Conservation (phyloP, 1,284 basidiomycete genomes). For the Moniliella sp. region DNA sequence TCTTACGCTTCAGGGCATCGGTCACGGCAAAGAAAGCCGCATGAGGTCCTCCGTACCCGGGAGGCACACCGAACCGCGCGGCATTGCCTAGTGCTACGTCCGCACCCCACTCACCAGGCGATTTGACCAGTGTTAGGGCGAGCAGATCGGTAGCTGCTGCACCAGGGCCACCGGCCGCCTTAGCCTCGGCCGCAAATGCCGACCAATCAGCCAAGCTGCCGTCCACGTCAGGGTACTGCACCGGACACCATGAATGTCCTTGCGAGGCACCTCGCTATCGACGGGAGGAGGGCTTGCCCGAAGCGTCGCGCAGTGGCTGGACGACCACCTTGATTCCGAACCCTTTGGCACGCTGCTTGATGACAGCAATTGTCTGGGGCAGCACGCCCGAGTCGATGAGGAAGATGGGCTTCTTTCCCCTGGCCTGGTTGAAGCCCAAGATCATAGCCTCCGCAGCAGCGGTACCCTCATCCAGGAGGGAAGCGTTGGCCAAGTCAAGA, state of each 20-base stretch:
- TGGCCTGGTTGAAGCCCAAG: constrained; percentile 16
- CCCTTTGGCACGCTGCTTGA: constrained; percentile 27
- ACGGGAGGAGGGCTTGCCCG: constrained; percentile 17
- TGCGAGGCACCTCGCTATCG: constrained; percentile 36
- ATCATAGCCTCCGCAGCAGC: constrained; percentile 33
- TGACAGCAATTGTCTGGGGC: constrained; percentile 29
- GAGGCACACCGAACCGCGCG: constrained; percentile 60
- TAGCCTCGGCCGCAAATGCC: constrained; percentile 48
- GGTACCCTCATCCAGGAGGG: constrained; percentile 28
- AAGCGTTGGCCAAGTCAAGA: constrained; percentile 51
- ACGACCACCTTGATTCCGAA: constrained; percentile 26
- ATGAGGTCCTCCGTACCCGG: constrained; percentile 36
- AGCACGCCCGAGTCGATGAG: constrained; percentile 27
- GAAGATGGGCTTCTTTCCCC: constrained; percentile 24
- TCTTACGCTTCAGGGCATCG: constrained; percentile 79
- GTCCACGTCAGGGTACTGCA: constrained; percentile 60
- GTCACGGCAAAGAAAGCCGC: constrained; percentile 88
- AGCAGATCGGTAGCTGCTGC: constrained; percentile 75
- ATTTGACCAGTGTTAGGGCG: constrained; percentile 73
- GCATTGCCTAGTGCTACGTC: constrained; percentile 88
- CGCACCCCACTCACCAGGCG: constrained; percentile 94
- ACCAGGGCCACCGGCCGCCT: constrained; percentile 56
- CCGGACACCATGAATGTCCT: constrained; percentile 60
- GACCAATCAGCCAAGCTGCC: constrained; percentile 62
- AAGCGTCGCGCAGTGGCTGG: constrained; percentile 15